Evolutionary conservation across 2,329 filamentous ascomycete genomes (phyloP), one percentile per base, ranked within the genome.

Genomic region (Claviceps sp.): DNA sequence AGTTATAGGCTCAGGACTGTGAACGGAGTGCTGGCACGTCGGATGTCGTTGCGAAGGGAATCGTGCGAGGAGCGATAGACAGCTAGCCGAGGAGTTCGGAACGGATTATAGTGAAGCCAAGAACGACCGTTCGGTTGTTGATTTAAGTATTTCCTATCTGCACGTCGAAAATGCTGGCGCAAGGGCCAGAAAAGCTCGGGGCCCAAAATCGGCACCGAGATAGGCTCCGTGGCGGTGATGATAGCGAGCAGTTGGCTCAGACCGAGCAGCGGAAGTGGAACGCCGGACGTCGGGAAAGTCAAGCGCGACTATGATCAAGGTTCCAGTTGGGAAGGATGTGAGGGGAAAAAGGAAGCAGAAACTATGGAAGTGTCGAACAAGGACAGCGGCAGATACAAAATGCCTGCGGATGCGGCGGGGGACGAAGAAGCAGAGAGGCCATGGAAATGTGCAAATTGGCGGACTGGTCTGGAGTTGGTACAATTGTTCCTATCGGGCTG

Each of bases 21-120:
- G 47, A 37, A 48, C 44, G 51, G 40, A 53, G 50, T 43, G 51
- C 51, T 41, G 51, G 17, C 19, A 48, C 38, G 40, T 50, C 37
- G 45, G 41, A 34, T 39, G 48, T 43, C 37, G 34, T 13, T n/a
- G 13, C 4, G 37, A 5, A 22, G 6, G 22, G 7, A 14, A 22
- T 41, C 8, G 48, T 38, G 24, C 34, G 22, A 50, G 22, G 11
- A 22, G 11, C 17, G 42, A 30, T 26, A 40, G 22, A 19, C 8
- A 14, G 19, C 14, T n/a, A 22, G 38, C 30, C 34, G n/a, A 40
- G 11, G 19, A 22, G 16, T 49, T n/a, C 6, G 19, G 10, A 22
- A 14, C 2, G 24, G 38, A 5, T 2, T 13, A 30, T n/a, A 5
- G 17, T 30, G 38, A 41, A 19, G 34, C 16, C 16, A n/a, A 3